phyloP scores from a whole-genome alignment of 2,329 filamentous ascomycete genomes.

The Fusarium luffae region DNA sequence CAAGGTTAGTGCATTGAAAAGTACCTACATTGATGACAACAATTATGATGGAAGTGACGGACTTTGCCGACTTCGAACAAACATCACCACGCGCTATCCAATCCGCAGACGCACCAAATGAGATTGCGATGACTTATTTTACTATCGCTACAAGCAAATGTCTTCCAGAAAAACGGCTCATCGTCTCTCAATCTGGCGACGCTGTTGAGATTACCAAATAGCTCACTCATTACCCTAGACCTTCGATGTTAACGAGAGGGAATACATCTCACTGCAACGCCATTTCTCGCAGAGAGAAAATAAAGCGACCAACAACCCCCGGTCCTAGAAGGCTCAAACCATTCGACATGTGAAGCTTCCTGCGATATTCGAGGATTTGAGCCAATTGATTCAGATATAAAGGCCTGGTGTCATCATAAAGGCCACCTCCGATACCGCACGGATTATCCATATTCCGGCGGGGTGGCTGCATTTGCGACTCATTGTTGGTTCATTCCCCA shows the following conservation, averaged over 20 bases:
- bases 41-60: too few species aligned
- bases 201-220: background rate
- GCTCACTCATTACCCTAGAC: background rate
- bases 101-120: rapidly evolving
- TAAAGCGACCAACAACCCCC: rapidly evolving
- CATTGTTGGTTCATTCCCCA: conserved; percentile 10
- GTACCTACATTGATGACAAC: too few species aligned
- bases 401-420: background rate
- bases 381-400: background rate
- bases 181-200: background rate
- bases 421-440: conserved; percentile 28
- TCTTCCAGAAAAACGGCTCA: background rate
- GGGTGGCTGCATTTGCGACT: conserved; percentile 28
- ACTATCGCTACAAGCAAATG: background rate
- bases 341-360: background rate
- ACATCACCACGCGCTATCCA: background rate
- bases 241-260: too few species aligned
- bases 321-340: rapidly evolving
- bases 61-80: background rate
- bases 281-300: background rate
- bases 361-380: background rate
- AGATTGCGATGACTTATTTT: background rate
- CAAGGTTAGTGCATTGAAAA: too few species aligned
- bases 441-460: conserved; percentile 38
- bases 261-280: background rate